Percentiles rank a stretch among this genome's conserved stretches.
These are phyloP conservation scores for Dioscorea alata DNA, from an alignment of 106 monocot species.

Conservation along the genomic window DNA sequence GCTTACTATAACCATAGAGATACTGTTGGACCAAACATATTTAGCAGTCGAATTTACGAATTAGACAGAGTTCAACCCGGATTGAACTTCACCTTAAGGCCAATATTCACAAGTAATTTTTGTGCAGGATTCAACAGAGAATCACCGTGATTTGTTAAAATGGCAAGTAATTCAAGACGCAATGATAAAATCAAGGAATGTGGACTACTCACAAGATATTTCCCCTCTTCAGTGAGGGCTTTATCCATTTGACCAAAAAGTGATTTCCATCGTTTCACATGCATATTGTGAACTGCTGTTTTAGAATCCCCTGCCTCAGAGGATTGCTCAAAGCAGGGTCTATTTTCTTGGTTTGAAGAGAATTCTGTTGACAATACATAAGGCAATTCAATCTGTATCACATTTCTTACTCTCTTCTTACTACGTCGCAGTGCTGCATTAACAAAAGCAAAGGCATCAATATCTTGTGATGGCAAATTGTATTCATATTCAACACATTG, in stretches of 20 bases:
- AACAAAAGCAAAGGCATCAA: neutral
- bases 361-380: slow-evolving; percentile 49
- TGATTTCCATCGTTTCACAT: slow-evolving; percentile 64
- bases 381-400: slow-evolving; percentile 65
- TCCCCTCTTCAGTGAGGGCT: slow-evolving; percentile 66
- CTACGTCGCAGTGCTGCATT: slow-evolving; percentile 63
- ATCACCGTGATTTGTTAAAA: too few relatives aligned
- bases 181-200: too few relatives aligned
- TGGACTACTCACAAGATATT: slow-evolving; percentile 55
- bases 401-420: slow-evolving; percentile 79
- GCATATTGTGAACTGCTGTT: slow-evolving; percentile 12
- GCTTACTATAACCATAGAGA: too few relatives aligned
- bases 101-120: too few relatives aligned
- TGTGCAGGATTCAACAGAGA: too few relatives aligned
- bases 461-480: too few relatives aligned
- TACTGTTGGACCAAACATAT: too few relatives aligned
- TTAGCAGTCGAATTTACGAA: too few relatives aligned
- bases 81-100: too few relatives aligned
- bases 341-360: slow-evolving; percentile 32
- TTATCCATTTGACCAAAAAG: slow-evolving; percentile 82
- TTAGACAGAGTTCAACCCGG: too few relatives aligned
- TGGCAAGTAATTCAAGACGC: too few relatives aligned
- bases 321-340: slow-evolving; percentile 13
- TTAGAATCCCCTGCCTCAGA: slow-evolving; percentile 5
- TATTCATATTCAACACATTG: neutral